A percentile compares a stretch with the other conserved stretches of the same genome.
Conservation (phyloP, 164 flowering plant genomes). For the Berberis vulgaris region DNA sequence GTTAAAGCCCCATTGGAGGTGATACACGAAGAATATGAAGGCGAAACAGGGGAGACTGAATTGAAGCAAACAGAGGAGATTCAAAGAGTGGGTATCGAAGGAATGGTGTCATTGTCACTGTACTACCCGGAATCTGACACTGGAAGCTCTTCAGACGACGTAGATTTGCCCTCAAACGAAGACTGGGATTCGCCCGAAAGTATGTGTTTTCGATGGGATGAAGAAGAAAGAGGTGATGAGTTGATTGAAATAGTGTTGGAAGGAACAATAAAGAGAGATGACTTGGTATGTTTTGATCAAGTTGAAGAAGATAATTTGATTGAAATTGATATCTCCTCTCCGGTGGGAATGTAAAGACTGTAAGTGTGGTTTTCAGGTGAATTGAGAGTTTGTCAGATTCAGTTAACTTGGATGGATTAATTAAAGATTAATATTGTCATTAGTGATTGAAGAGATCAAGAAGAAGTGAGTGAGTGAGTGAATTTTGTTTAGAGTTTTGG, state of each 20-base stretch:
- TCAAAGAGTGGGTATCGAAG: slow-evolving; percentile 13
- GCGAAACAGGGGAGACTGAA: slow-evolving; percentile 31
- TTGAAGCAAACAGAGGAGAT: slow-evolving; percentile 7
- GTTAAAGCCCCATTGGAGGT: slow-evolving; percentile 74
- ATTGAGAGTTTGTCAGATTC: not conserved
- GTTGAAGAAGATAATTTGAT: slow-evolving; percentile 63
- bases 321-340: slow-evolving; percentile 49
- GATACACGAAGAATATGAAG: slow-evolving; percentile 70
- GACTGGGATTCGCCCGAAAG: slow-evolving; percentile 39
- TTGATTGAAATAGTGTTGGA: slow-evolving; percentile 52
- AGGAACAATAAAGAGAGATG: slow-evolving; percentile 14
- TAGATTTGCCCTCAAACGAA: slow-evolving; percentile 21
- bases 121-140: slow-evolving; percentile 59
- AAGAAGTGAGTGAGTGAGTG: not conserved
- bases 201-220: slow-evolving; percentile 39
- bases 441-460: no score
- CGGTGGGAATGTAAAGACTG: not conserved
- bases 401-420: not conserved
- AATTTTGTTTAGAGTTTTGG: not conserved
- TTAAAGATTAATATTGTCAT: no score
- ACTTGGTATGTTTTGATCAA: slow-evolving; percentile 8
- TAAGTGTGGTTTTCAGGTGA: not conserved
- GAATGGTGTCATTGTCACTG: slow-evolving; percentile 36
- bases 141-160: slow-evolving; percentile 38
- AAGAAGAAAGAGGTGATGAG: slow-evolving; percentile 38